Conservation (phyloP, 139 green algal species). For the Chlamydomonas sphaeroides region DNA sequence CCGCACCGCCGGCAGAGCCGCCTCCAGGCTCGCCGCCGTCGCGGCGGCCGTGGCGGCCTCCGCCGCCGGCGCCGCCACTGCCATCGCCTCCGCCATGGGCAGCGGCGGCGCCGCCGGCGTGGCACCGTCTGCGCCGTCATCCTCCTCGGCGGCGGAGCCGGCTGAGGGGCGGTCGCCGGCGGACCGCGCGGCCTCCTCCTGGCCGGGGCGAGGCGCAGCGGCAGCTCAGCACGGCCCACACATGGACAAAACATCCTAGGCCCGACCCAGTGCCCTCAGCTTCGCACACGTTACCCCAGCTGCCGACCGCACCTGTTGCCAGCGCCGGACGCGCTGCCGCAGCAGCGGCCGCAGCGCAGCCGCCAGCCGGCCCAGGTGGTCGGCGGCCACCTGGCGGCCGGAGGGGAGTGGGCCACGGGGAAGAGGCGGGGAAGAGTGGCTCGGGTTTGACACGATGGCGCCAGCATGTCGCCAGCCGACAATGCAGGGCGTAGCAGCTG, state of each 20-base stretch:
- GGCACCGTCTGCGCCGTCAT: background rate
- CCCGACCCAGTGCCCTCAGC: too few relatives aligned
- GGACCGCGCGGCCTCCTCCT: too few relatives aligned
- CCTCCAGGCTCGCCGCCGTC: background rate
- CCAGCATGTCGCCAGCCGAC: too few relatives aligned
- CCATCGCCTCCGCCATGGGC: constrained; percentile 8
- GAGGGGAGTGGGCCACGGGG: background rate
- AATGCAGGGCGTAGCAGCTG: too few relatives aligned
- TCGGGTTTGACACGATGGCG: too few relatives aligned
- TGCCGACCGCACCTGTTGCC: too few relatives aligned
- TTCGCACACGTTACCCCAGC: too few relatives aligned
- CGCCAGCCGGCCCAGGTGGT: constrained; percentile 10
- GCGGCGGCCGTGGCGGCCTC: background rate
- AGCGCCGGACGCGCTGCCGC: background rate
- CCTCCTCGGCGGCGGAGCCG: background rate
- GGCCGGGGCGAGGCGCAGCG: too few relatives aligned
- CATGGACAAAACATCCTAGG: too few relatives aligned
- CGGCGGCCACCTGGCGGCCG: constrained; percentile 14
- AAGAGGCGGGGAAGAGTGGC: too few relatives aligned
- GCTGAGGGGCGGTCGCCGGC: too few relatives aligned
- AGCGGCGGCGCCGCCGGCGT: background rate
- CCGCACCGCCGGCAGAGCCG: constrained; percentile 21
- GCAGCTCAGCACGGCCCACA: too few relatives aligned
- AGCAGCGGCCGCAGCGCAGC: background rate
- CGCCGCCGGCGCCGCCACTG: background rate